A percentile compares a stretch with the other conserved stretches of the same genome.
These are phyloP conservation scores for Piedraia hortae DNA, from an alignment of 2,329 filamentous ascomycete genomes.

Conservation along the genomic window DNA sequence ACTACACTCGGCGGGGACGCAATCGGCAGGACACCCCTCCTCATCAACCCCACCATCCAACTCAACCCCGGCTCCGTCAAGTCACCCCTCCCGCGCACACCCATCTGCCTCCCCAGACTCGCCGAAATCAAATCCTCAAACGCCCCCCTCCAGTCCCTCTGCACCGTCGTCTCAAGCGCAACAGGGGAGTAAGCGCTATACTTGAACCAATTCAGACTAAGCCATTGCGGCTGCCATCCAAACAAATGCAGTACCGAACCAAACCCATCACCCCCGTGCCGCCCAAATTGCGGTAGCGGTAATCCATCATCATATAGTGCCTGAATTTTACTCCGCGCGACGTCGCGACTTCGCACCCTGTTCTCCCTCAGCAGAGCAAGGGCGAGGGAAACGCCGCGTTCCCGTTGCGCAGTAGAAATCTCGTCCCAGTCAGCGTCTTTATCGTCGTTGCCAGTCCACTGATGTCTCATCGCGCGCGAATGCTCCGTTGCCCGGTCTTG, in stretches of 20 bases:
- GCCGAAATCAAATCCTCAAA: conserved; percentile 30
- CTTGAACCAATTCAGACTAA: conserved; percentile 13
- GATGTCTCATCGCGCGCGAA: no score
- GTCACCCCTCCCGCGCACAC: conserved; percentile 4
- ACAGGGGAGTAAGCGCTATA: conserved; percentile 26
- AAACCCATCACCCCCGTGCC: no score
- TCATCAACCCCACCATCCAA: conserved; percentile 14
- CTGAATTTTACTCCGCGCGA: conserved; percentile 6
- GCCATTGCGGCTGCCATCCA: conserved; percentile 6
- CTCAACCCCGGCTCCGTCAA: conserved; percentile 9
- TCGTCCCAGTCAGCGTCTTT: no score
- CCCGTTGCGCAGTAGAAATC: no score
- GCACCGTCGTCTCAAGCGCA: conserved; percentile 24
- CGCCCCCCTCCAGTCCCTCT: conserved; percentile 25
- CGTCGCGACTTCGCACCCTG: conserved; percentile 5
- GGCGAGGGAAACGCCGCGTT: conserved; percentile 3
- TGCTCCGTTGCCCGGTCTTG: no score
- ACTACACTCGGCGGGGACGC: no score
- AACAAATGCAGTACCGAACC: no score
- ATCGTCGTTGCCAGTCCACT: no score
- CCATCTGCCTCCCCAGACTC: conserved; percentile 12
- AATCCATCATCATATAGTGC: conserved; percentile 10
- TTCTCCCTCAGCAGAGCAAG: conserved; percentile 7
- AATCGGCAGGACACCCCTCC: conserved; percentile 12
- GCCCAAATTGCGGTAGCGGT: no score